phyloP scores from a whole-genome alignment of 805 yeast species.

The Myxozyma kluyveri region DNA sequence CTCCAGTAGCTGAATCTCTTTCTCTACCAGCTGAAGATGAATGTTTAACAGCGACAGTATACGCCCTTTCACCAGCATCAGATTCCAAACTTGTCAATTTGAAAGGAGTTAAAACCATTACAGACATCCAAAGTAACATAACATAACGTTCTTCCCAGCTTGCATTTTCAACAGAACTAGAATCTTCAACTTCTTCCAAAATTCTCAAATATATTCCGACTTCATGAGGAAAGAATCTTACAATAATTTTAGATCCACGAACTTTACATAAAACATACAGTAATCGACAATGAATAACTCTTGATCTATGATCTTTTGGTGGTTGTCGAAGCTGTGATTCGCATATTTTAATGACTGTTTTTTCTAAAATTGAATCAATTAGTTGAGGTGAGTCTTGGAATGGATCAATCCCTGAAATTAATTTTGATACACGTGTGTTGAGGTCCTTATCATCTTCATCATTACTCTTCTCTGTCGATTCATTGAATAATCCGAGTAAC shows the following conservation, averaged over 20 bases:
- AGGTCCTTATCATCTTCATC: neutral
- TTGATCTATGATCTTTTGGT: neutral
- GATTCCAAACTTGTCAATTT: conserved; percentile 46
- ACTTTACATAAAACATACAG: conserved; percentile 64
- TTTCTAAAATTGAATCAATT: conserved; percentile 21
- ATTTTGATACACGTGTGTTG: neutral
- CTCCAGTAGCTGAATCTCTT: conserved; percentile 51
- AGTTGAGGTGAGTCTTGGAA: conserved; percentile 27
- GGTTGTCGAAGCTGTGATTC: neutral
- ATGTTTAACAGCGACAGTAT: conserved; percentile 38
- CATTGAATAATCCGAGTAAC: neutral
- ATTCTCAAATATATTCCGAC: conserved; percentile 48
- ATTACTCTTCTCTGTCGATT: neutral
- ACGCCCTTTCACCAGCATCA: conserved; percentile 35
- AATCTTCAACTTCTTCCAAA: conserved; percentile 32
- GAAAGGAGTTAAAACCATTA: conserved; percentile 73
- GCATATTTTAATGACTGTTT: conserved; percentile 2
- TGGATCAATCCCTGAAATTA: conserved; percentile 18
- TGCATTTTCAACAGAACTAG: conserved; percentile 39
- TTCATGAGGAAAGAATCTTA: conserved; percentile 61
- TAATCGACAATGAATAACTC: conserved; percentile 36
- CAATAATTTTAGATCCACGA: conserved; percentile 59
- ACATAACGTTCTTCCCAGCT: conserved; percentile 95
- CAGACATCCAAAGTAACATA: conserved; percentile 82
- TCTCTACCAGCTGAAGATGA: conserved; percentile 54